A percentile compares a stretch with the other conserved stretches of the same genome.
Conservation (phyloP, 129 eudicot genomes). For the Flaveria bidentis region DNA sequence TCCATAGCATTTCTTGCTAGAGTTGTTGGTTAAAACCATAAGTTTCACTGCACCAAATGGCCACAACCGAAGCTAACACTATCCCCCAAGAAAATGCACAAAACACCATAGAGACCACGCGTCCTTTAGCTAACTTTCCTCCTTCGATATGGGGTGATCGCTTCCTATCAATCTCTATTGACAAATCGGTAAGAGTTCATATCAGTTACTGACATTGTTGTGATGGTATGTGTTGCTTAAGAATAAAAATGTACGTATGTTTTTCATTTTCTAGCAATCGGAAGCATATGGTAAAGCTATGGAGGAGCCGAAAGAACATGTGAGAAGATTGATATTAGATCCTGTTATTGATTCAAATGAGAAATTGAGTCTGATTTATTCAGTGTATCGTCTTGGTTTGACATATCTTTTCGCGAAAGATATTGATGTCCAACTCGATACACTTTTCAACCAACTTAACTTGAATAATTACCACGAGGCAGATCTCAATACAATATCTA, state of each 20-base stretch:
- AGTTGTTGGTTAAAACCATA: no score
- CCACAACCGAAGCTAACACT: background rate
- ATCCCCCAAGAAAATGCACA: background rate
- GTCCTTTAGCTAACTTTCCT: slow-evolving; percentile 17
- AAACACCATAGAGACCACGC: background rate
- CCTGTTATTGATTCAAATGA: background rate
- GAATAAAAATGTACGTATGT: background rate
- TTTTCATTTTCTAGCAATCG: background rate
- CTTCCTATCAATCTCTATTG: background rate
- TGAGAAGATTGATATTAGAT: background rate
- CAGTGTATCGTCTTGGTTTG: slow-evolving; percentile 20
- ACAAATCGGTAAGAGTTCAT: background rate
- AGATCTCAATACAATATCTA: background rate
- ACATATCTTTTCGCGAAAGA: background rate
- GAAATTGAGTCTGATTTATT: slow-evolving; percentile 11
- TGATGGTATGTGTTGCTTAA: background rate
- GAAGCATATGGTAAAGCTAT: slow-evolving; percentile 8
- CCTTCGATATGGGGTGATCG: slow-evolving; percentile 10
- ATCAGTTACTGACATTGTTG: background rate
- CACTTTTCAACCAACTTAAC: background rate
- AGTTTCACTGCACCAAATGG: background rate
- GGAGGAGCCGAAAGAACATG: background rate
- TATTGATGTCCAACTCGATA: background rate
- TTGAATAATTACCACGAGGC: background rate
- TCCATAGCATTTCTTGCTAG: background rate